These are phyloP conservation scores for Cutaneotrichosporon daszewskae DNA, from an alignment of 1,284 basidiomycete species.

Conservation along the genomic window DNA sequence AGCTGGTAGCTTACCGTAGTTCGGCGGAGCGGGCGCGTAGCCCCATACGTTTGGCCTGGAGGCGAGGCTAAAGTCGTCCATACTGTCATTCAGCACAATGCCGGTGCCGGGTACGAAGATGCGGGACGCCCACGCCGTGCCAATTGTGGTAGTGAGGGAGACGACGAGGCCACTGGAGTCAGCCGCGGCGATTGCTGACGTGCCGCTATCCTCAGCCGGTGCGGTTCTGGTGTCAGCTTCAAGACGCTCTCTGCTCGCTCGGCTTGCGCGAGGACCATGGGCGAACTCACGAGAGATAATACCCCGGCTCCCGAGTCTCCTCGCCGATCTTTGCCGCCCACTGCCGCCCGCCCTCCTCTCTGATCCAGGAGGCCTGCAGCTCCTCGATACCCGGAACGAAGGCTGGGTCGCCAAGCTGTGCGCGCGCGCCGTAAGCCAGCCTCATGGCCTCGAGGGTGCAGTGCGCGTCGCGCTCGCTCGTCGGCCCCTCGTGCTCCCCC, in stretches of 20 bases:
- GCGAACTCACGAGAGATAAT: slow-evolving; percentile 3
- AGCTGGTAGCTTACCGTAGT: slow-evolving; percentile 20
- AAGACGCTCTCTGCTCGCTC: not conserved
- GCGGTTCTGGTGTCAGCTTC: not conserved
- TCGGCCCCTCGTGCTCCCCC: slow-evolving; percentile 3
- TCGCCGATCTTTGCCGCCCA: not conserved
- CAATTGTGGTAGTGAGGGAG: slow-evolving; percentile 41
- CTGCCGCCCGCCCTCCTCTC: not conserved
- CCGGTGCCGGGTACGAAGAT: slow-evolving; percentile 42
- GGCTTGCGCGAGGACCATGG: no score
- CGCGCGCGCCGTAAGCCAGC: slow-evolving; percentile 38
- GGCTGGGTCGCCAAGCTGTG: slow-evolving; percentile 36
- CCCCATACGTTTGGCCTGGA: slow-evolving; percentile 36
- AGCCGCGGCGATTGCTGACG: slow-evolving; percentile 39
- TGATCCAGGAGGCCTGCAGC: slow-evolving; percentile 24
- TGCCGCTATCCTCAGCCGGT: slow-evolving; percentile 21
- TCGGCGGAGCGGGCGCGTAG: slow-evolving; percentile 34
- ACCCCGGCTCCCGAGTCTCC: not conserved
- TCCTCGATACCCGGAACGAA: slow-evolving; percentile 27
- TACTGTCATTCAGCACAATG: slow-evolving; percentile 41
- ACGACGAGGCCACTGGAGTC: slow-evolving; percentile 35
- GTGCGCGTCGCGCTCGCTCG: slow-evolving; percentile 26
- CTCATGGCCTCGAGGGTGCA: slow-evolving; percentile 30
- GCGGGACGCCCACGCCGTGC: slow-evolving; percentile 34
- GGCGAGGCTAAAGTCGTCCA: slow-evolving; percentile 43